A percentile compares a stretch with the other conserved stretches of the same genome.
Conservation (phyloP, 2,329 filamentous ascomycete species). For the Diaporthe humulicola region DNA sequence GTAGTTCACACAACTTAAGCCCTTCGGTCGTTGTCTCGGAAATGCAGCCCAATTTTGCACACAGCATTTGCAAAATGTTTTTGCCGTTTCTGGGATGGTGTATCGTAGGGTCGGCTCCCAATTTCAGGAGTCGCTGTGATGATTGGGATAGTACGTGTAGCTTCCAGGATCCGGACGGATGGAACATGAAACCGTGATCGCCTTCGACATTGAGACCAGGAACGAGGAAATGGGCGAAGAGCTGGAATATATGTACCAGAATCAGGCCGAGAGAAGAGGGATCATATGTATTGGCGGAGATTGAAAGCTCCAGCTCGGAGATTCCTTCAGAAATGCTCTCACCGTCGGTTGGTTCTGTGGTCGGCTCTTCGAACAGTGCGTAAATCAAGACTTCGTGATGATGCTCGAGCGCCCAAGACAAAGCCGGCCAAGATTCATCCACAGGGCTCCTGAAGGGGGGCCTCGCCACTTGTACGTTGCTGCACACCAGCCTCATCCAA, state of each 20-base stretch:
- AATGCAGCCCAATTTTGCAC: not conserved
- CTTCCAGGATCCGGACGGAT: not conserved
- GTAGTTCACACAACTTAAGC: not conserved
- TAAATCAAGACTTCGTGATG: not conserved
- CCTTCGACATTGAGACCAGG: too few species aligned
- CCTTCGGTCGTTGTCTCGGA: not conserved
- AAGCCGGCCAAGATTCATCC: not conserved
- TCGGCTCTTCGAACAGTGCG: not conserved
- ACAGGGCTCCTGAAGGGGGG: not conserved
- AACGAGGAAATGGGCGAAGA: not conserved
- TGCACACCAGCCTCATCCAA: not conserved
- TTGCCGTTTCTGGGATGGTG: not conserved
- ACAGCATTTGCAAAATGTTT: not conserved
- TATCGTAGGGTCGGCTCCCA: not conserved
- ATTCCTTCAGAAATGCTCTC: not conserved
- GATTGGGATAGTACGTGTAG: not conserved
- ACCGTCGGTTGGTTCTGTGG: not conserved
- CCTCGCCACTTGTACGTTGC: not conserved
- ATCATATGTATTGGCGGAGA: not conserved
- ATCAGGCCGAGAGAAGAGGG: not conserved
- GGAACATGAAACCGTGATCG: not conserved
- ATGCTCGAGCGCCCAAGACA: not conserved
- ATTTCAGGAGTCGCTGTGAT: not conserved
- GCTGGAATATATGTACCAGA: not conserved
- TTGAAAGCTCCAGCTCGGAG: fast-evolving